Percentiles rank a stretch among this genome's conserved stretches.
These are phyloP conservation scores for Fusarium solani-melongenae DNA, from an alignment of 2,329 filamentous ascomycete genomes.

Conservation along the genomic window DNA sequence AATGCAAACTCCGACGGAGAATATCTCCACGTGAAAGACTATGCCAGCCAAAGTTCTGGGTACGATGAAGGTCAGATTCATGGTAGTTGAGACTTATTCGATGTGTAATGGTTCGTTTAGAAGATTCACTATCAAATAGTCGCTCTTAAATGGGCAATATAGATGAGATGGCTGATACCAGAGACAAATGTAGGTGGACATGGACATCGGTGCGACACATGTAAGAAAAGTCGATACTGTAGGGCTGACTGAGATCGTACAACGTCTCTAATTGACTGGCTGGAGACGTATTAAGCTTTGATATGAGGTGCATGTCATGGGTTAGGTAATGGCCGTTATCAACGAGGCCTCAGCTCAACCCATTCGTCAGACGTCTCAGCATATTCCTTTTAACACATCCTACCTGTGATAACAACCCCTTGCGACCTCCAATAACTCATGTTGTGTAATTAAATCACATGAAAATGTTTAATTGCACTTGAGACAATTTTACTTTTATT, in stretches of 20 bases:
- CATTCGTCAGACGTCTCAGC: not conserved
- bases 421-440: not conserved
- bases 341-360: too few species aligned
- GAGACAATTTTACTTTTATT: too few species aligned
- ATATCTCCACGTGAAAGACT: not conserved
- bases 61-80: too few species aligned
- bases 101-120: too few species aligned
- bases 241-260: not conserved
- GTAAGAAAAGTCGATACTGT: not conserved
- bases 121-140: too few species aligned
- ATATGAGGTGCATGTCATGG: not conserved
- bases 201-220: not conserved
- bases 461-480: accelerated
- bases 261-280: not conserved
- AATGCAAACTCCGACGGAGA: not conserved
- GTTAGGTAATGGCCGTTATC: not conserved
- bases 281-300: not conserved
- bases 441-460: too few species aligned
- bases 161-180: too few species aligned
- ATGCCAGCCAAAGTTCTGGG: not conserved
- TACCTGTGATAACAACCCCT: not conserved
- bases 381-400: not conserved
- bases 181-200: not conserved
- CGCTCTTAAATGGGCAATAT: too few species aligned
- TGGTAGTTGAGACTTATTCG: too few species aligned